Conservation (phyloP, 345 rosid species). For the Atalantia buxifolia region DNA sequence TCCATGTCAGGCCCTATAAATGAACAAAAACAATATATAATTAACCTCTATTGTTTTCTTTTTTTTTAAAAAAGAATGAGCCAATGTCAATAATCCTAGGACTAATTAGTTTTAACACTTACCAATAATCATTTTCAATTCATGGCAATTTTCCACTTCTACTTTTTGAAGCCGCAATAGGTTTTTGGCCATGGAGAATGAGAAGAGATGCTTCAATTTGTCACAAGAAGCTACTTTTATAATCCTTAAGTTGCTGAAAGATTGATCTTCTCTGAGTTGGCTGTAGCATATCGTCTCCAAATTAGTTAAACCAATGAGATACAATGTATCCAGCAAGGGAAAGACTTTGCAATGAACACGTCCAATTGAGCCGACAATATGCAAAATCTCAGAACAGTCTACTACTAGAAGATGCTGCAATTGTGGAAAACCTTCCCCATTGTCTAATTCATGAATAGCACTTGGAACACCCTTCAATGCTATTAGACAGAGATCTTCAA, state of each 20-base stretch:
- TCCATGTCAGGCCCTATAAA: no score
- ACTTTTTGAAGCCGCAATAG: no score
- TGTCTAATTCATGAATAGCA: background rate
- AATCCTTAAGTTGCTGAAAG: conserved; percentile 10
- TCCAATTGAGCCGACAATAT: background rate
- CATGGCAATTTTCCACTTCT: no score
- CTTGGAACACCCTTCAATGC: background rate
- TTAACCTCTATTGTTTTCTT: no score
- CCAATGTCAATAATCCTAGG: no score
- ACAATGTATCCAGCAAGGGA: conserved; percentile 5
- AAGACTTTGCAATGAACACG: background rate
- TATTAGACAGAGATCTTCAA: conserved; percentile 12
- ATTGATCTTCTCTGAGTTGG: background rate
- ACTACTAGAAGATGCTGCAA: conserved; percentile 7
- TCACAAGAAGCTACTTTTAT: conserved; percentile 2
- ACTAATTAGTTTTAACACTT: no score
- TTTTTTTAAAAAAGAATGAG: no score
- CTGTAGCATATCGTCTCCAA: conserved; percentile 17
- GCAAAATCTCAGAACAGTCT: background rate
- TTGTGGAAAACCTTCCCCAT: conserved; percentile 8
- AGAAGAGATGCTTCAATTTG: conserved; percentile 14
- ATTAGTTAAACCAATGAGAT: background rate
- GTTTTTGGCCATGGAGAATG: background rate
- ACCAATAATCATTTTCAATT: no score
- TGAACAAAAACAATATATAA: no score